These are phyloP conservation scores for Mycotypha africana DNA, from an alignment of 371 early-diverging fungal species.

Conservation along the genomic window DNA sequence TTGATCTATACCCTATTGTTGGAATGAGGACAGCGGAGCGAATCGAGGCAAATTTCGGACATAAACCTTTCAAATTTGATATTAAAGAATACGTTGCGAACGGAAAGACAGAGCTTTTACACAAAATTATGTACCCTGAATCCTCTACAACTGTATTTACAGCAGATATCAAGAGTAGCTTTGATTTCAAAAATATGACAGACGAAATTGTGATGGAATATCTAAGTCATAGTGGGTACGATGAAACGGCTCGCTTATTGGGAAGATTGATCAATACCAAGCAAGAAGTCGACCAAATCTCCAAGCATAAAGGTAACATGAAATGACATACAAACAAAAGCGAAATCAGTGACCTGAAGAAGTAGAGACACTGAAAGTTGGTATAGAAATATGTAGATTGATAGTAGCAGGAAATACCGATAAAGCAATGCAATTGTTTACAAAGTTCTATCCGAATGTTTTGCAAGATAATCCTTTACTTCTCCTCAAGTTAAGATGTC, in stretches of 20 bases:
- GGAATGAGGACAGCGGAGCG: slow-evolving; percentile 87
- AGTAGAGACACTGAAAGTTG: no score
- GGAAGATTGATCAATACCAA: background rate
- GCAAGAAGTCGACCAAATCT: no score
- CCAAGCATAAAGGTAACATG: background rate
- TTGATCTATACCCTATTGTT: slow-evolving; percentile 73
- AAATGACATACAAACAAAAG: background rate
- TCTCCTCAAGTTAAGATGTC: slow-evolving; percentile 76
- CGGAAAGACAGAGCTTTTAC: slow-evolving; percentile 1
- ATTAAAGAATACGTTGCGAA: slow-evolving; percentile 65
- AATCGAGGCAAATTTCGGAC: slow-evolving; percentile 91
- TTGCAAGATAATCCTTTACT: slow-evolving; percentile 39
- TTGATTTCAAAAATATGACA: slow-evolving; percentile 15
- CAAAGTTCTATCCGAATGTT: slow-evolving; percentile 60
- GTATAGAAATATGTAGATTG: slow-evolving; percentile 60
- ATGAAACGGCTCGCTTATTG: slow-evolving; percentile 61
- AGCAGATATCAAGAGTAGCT: slow-evolving; percentile 1
- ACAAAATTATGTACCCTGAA: background rate
- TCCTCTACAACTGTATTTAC: background rate
- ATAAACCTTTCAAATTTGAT: slow-evolving; percentile 75
- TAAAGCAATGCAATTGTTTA: slow-evolving; percentile 56
- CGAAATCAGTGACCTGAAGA: no score
- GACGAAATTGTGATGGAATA: slow-evolving; percentile 64
- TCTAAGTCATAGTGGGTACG: slow-evolving; percentile 74
- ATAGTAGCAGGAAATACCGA: slow-evolving; percentile 72